A percentile compares a stretch with the other conserved stretches of the same genome.
Evolutionary conservation across 2,329 filamentous ascomycete genomes (phyloP).

Genomic region (Verruconis gallopava): DNA sequence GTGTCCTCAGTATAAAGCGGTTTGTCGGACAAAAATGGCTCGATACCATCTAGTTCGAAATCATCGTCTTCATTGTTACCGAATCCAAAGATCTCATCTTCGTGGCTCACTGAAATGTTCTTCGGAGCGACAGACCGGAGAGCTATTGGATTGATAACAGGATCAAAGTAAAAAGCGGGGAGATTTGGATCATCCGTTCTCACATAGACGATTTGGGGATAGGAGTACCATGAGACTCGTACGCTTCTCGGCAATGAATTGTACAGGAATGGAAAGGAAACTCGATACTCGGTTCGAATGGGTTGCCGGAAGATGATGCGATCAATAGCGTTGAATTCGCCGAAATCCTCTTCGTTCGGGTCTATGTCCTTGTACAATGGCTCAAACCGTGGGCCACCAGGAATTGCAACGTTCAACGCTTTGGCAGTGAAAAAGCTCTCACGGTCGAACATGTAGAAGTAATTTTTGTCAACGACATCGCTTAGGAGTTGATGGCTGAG

Average conservation of each 20-base stretch:
- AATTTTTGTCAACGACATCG: conserved; percentile 89
- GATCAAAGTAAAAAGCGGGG: conserved; percentile 94
- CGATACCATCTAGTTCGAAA: conserved; percentile 71
- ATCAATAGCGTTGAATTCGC: conserved; percentile 98
- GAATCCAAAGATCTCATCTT: conserved; percentile 81
- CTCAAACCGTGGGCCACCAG: conserved; percentile 93
- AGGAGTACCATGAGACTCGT: conserved; percentile 82
- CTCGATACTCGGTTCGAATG: conserved; percentile 88
- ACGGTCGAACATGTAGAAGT: conserved; percentile 93
- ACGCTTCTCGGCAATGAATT: conserved; percentile 94
- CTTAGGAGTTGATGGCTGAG: conserved; percentile 82
- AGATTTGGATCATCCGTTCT: conserved; percentile 77
- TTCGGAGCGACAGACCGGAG: conserved; percentile 87
- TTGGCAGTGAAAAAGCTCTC: conserved; percentile 94
- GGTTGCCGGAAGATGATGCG: conserved; percentile 96
- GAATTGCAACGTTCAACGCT: conserved; percentile 90
- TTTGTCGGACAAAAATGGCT: conserved; percentile 84
- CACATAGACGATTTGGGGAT: conserved; percentile 86
- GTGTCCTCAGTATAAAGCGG: conserved; percentile 84
- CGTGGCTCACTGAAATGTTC: conserved; percentile 82
- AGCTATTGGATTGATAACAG: conserved; percentile 95
- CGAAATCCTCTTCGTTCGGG: conserved; percentile 97
- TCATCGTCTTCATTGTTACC: conserved; percentile 73
- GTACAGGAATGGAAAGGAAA: conserved; percentile 89
- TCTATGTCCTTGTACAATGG: conserved; percentile 97